These are phyloP conservation scores for Elaeis oleifera DNA, from an alignment of 202 grass and related monocot species.

Conservation along the genomic window DNA sequence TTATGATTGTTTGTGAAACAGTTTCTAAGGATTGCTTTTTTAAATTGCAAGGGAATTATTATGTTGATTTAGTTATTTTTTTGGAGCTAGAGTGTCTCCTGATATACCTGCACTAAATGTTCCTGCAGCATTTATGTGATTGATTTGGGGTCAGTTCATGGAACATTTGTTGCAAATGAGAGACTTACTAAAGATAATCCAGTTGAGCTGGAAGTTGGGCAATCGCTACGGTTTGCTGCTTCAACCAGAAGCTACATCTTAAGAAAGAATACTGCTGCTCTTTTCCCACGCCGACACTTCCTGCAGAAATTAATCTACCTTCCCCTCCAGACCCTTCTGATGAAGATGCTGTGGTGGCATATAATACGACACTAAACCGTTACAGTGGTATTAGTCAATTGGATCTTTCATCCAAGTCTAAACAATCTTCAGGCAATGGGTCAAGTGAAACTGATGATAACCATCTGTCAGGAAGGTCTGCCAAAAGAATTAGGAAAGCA, in stretches of 20 bases:
- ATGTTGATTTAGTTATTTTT: not conserved
- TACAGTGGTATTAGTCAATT: constrained; percentile 57
- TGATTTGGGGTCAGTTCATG: constrained; percentile 89
- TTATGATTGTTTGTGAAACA: too few relatives aligned
- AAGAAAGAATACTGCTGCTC: constrained; percentile 54
- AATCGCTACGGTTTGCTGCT: constrained; percentile 85
- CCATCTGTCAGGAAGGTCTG: constrained; percentile 33
- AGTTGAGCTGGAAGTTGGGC: constrained; percentile 91
- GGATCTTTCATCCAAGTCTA: constrained; percentile 30
- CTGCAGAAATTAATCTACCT: constrained; percentile 68
- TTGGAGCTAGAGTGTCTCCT: constrained; percentile 3
- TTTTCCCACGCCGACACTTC: constrained; percentile 49
- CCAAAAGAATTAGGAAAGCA: constrained; percentile 58
- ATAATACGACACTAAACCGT: constrained; percentile 92
- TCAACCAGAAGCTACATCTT: constrained; percentile 84
- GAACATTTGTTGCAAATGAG: constrained; percentile 97
- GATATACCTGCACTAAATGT: constrained; percentile 3
- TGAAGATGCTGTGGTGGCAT: constrained; percentile 78
- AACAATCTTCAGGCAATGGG: constrained; percentile 19
- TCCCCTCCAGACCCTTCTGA: constrained; percentile 88
- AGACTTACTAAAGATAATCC: constrained; percentile 78
- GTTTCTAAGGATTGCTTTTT: too few relatives aligned
- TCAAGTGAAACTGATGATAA: constrained; percentile 29
- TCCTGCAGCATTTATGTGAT: constrained; percentile 75
- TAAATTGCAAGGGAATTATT: too few relatives aligned